A percentile compares a stretch with the other conserved stretches of the same genome.
These are phyloP conservation scores for Phylloporus arenicola DNA, from an alignment of 768 basidiomycete species.

Conservation along the genomic window DNA sequence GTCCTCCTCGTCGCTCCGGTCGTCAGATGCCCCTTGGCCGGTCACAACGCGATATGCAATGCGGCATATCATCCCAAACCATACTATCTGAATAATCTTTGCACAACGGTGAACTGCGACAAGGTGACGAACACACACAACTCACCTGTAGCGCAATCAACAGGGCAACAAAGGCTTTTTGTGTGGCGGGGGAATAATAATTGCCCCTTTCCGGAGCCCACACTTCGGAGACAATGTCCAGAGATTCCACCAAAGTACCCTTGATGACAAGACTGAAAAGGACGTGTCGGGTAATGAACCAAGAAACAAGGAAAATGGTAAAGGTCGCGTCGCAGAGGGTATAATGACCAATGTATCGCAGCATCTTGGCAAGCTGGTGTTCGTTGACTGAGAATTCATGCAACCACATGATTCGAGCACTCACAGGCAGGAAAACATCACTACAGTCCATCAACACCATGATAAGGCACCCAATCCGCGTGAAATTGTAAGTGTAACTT, in stretches of 20 bases:
- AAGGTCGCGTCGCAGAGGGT: slow-evolving; percentile 71
- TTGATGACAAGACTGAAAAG: slow-evolving; percentile 71
- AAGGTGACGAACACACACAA: background rate
- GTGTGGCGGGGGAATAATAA: slow-evolving; percentile 46
- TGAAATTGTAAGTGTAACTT: slow-evolving; percentile 81
- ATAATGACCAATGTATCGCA: slow-evolving; percentile 72
- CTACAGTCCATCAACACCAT: slow-evolving; percentile 93
- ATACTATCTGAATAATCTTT: slow-evolving; percentile 69
- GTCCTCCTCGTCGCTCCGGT: slow-evolving; percentile 76
- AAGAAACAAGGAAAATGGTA: slow-evolving; percentile 77
- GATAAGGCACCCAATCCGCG: slow-evolving; percentile 83
- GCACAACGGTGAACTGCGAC: slow-evolving; percentile 2
- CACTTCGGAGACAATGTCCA: slow-evolving; percentile 40
- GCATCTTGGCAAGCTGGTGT: slow-evolving; percentile 84
- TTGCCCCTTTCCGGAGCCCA: slow-evolving; percentile 58
- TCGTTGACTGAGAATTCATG: slow-evolving; percentile 3
- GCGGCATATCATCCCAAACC: slow-evolving; percentile 83
- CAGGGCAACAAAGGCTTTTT: slow-evolving; percentile 46
- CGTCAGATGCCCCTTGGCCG: slow-evolving; percentile 75
- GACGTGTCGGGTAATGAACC: slow-evolving; percentile 86
- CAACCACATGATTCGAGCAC: slow-evolving; percentile 26
- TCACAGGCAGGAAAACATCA: slow-evolving; percentile 87
- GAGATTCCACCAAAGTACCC: slow-evolving; percentile 50
- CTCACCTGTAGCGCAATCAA: slow-evolving; percentile 60
- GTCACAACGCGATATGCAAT: slow-evolving; percentile 77